These are phyloP conservation scores for Buddleja alternifolia DNA, from an alignment of 257 asterid species.

Conservation along the genomic window DNA sequence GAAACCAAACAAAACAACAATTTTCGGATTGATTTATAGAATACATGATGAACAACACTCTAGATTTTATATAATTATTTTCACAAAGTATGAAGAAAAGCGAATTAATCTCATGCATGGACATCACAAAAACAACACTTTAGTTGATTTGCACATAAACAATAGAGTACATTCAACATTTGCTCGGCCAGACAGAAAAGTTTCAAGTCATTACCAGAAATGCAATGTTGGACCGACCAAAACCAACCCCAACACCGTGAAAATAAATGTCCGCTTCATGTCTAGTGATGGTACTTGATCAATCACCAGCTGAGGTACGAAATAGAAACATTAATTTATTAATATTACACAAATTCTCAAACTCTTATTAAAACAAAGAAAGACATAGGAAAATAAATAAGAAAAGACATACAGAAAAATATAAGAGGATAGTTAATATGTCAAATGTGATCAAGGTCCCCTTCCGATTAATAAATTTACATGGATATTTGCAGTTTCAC, in stretches of 20 bases:
- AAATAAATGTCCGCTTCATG: slow-evolving; percentile 70
- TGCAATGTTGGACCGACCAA: slow-evolving; percentile 91
- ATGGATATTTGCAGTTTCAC: slow-evolving; percentile 2
- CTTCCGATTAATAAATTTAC: background rate
- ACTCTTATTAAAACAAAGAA: background rate
- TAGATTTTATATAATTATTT: background rate
- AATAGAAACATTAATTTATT: slow-evolving; percentile 14
- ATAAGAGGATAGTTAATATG: background rate
- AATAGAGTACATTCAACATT: background rate
- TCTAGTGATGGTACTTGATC: slow-evolving; percentile 73
- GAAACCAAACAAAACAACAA: background rate
- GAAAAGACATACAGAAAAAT: background rate
- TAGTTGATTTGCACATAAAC: background rate
- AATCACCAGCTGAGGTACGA: slow-evolving; percentile 51
- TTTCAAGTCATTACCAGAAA: slow-evolving; percentile 60
- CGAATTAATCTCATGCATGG: background rate
- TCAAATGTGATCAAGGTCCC: background rate
- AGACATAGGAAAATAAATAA: background rate
- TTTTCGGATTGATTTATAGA: background rate
- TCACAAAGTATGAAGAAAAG: slow-evolving; percentile 17
- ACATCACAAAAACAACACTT: background rate
- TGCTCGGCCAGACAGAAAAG: slow-evolving; percentile 4
- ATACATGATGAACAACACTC: background rate
- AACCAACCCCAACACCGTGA: slow-evolving; percentile 73
- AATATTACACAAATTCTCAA: background rate